Conservation (phyloP, 257 asterid genomes). For the Solanum infundibuliforme region DNA sequence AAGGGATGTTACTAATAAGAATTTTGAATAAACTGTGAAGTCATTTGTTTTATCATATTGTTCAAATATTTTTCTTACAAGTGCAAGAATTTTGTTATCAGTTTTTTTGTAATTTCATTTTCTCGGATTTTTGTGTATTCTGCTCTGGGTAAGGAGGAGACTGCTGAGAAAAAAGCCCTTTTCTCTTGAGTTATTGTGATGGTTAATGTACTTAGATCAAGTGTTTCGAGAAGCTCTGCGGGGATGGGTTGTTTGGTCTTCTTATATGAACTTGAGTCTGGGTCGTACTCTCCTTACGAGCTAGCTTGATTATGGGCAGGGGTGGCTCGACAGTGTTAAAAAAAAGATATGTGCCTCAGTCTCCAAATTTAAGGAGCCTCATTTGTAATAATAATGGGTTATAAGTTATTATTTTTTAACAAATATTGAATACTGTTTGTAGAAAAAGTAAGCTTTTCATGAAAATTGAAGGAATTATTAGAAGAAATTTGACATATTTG, state of each 20-base stretch:
- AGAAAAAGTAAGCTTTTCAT: too few species aligned
- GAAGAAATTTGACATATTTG: too few species aligned
- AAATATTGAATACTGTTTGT: too few species aligned
- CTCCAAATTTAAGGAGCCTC: too few species aligned
- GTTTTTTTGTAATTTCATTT: neutral
- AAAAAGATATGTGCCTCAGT: too few species aligned
- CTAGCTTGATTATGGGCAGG: neutral
- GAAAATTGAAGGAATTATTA: too few species aligned
- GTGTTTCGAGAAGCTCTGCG: neutral
- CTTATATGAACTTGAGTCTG: too few species aligned
- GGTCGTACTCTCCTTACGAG: neutral
- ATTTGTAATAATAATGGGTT: too few species aligned
- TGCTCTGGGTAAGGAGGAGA: neutral
- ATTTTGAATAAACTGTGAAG: neutral
- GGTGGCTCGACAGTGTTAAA: too few species aligned
- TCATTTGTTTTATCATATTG: neutral
- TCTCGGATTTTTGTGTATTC: neutral
- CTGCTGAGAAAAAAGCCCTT: neutral
- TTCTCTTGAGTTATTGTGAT: neutral
- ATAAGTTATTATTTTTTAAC: too few species aligned
- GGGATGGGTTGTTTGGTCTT: neutral
- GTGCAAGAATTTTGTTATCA: constrained; percentile 1
- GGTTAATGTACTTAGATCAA: neutral
- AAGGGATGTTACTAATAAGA: neutral
- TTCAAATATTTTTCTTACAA: too few species aligned